Evolutionary conservation across 2,329 filamentous ascomycete species (phyloP).

Genomic region (Colletotrichum orchidophilum): DNA sequence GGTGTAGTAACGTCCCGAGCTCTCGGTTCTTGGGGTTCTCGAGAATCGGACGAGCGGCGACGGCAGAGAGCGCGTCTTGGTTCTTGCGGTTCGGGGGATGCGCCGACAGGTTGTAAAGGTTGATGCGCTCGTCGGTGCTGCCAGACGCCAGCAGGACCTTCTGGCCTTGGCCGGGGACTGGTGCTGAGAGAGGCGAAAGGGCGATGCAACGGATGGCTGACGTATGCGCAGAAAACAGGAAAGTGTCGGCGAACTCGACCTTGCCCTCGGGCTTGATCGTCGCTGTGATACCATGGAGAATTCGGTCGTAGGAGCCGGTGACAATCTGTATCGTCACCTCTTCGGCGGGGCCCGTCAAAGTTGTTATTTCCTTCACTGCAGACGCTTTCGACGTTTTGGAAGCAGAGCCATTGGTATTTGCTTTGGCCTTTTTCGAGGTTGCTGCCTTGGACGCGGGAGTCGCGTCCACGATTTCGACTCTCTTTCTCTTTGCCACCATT

Average conservation of each 20-base stretch:
- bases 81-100: slow-evolving; percentile 67
- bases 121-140: slow-evolving; percentile 92
- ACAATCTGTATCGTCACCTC: slow-evolving; percentile 83
- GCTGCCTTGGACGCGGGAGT: slow-evolving; percentile 35
- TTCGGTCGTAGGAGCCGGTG: slow-evolving; percentile 91
- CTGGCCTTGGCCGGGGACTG: slow-evolving; percentile 69
- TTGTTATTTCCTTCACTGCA: not conserved
- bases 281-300: slow-evolving; percentile 91
- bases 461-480: slow-evolving; percentile 45
- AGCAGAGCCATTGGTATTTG: slow-evolving; percentile 21
- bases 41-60: slow-evolving; percentile 77
- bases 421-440: slow-evolving; percentile 46
- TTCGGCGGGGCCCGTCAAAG: slow-evolving; percentile 26
- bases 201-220: slow-evolving; percentile 91
- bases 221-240: slow-evolving; percentile 93
- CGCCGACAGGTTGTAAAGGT: slow-evolving; percentile 88
- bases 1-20: slow-evolving; percentile 86
- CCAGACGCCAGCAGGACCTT: slow-evolving; percentile 92
- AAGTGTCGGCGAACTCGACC: slow-evolving; percentile 85
- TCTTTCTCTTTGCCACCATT: slow-evolving; percentile 61
- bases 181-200: slow-evolving; percentile 78
- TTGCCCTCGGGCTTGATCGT: slow-evolving; percentile 59
- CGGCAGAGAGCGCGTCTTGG: slow-evolving; percentile 69
- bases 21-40: slow-evolving; percentile 91
- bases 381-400: slow-evolving; percentile 8